phyloP scores from a whole-genome alignment of 441 rosid genomes.

The Erodium texanum region DNA sequence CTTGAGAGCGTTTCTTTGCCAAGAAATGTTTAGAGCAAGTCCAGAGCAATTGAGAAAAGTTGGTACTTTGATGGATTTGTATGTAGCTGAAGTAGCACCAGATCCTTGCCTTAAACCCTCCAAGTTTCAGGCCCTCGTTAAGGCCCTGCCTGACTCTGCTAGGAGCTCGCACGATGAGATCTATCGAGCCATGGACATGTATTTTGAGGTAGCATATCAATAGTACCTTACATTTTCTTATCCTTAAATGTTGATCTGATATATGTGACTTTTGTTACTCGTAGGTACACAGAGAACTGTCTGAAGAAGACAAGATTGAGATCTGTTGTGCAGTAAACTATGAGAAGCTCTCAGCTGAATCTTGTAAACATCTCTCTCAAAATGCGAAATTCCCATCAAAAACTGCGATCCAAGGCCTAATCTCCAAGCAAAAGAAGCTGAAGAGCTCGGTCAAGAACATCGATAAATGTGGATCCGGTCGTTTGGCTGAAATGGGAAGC shows the following conservation, averaged over 20 bases:
- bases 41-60: slow-evolving; percentile 28
- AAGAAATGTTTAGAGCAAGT: not conserved
- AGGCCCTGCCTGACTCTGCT: slow-evolving; percentile 33
- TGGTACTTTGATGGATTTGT: slow-evolving; percentile 33
- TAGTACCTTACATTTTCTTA: not conserved
- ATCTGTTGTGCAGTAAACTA: slow-evolving; percentile 32
- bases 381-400: slow-evolving; percentile 36
- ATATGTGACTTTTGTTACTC: not conserved
- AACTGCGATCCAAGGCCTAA: slow-evolving; percentile 21
- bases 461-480: not conserved
- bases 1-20: slow-evolving; percentile 21
- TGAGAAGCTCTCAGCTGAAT: slow-evolving; percentile 37
- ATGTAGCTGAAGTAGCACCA: slow-evolving; percentile 41
- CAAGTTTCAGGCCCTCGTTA: slow-evolving; percentile 31
- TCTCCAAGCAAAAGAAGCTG: slow-evolving; percentile 12
- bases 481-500: not conserved
- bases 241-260: not conserved
- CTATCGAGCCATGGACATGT: slow-evolving; percentile 45
- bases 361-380: slow-evolving; percentile 23
- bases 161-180: slow-evolving; percentile 35
- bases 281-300: slow-evolving; percentile 35
- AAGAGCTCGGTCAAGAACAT: not conserved
- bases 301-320: slow-evolving; percentile 28
- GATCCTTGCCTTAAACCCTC: slow-evolving; percentile 32
- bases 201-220: slow-evolving; percentile 32